A percentile compares a stretch with the other conserved stretches of the same genome.
phyloP scores from a whole-genome alignment of 306 rosid species.

The Senna siamea region DNA sequence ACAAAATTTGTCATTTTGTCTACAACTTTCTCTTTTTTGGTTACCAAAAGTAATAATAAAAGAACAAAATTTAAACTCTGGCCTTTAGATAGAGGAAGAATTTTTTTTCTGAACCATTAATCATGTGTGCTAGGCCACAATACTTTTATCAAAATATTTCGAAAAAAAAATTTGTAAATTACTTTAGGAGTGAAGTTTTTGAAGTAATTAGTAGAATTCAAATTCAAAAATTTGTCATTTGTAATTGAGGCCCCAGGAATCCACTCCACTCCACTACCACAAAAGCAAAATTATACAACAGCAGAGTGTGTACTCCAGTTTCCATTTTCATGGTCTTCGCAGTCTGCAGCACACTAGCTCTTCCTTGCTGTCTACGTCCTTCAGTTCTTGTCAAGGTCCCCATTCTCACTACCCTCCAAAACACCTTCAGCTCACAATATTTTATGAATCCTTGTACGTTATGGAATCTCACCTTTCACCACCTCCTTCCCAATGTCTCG shows the following conservation, averaged over 20 bases:
- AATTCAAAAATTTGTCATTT: no score
- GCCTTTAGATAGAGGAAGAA: no score
- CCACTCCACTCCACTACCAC: not conserved
- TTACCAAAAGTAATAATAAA: no score
- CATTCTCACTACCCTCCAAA: not conserved
- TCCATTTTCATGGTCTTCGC: not conserved
- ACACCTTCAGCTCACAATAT: not conserved
- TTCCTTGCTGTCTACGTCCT: not conserved
- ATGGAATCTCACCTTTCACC: not conserved
- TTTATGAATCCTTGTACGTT: conserved; percentile 11
- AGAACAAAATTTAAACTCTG: no score
- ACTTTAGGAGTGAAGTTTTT: no score
- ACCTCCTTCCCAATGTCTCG: conserved; percentile 28
- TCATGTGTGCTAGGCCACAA: no score
- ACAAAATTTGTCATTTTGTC: no score
- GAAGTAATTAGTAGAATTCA: no score
- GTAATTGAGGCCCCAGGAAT: not conserved
- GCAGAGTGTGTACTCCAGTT: not conserved
- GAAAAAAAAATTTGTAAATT: no score
- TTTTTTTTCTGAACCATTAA: no score
- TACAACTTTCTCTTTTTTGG: no score
- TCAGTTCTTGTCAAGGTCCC: not conserved
- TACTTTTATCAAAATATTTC: no score
- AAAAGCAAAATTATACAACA: not conserved
- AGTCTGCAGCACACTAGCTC: not conserved